Base-by-base conservation (phyloP, 2,329 filamentous ascomycete species). In the Calonectria ilicicola region DNA sequence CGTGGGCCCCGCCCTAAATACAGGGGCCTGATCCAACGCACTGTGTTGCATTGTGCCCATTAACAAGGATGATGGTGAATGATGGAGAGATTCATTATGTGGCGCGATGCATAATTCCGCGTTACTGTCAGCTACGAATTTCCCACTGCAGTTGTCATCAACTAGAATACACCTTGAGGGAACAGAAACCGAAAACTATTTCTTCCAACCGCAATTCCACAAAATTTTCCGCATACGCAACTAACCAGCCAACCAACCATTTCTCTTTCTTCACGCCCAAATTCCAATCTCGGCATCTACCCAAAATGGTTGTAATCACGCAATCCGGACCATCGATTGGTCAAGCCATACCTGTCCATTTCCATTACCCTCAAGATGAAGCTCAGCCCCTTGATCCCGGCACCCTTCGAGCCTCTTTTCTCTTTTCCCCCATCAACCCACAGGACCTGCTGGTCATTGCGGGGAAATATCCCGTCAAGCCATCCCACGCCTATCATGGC, bases 381-480 rank as follows among this genome's bases (percentile, higher is more conserved):
- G 21, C 21, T 2, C 21, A 49, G 21, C 12, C 46, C 8, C 46
- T 49, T 23, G 46, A 15, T 6, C 21, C n/a, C 5, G 14, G 14
- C 46, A 21, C 21, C 2, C 7, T 49, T 49, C 23, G n/a, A 21
- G 46, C 21, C 5, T 14, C 21, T 26, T 58, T 27, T 40, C 38
- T 67, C 44, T 51, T 73, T 27, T 71, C 67, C 15, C 73, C 71
- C 17, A 71, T 75, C 27, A 75, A 73, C 29, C 73, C 73, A 5
- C 73, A 70, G 63, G 73, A 74, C 44, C 70, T 65, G 5, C 40
- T 70, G 5, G 73, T 75, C 0, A 62, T 75, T 26, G 71, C 73
- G 32, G 73, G 71, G 14, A 47, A 49, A 5, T 75, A 75, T 42
- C 73, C 73, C 14, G 71, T 75, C 12, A 73, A 71, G 17, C 73